Conservation (phyloP, 2,329 filamentous ascomycete species). For the Talaromyces sp. region DNA sequence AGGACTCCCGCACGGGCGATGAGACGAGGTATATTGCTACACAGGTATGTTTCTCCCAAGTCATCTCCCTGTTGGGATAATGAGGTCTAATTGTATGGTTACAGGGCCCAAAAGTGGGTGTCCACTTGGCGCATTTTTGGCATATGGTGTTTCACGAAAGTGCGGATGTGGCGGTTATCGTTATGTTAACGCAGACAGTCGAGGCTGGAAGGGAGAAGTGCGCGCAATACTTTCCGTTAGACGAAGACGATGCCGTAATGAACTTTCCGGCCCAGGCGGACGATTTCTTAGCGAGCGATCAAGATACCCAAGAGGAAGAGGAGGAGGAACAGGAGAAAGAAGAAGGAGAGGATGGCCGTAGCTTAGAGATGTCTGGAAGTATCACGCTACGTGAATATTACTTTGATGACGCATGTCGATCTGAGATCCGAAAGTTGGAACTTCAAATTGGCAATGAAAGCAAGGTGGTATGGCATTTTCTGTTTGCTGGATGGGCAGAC, state of each 20-base stretch:
- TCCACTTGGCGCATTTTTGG: constrained; percentile 78
- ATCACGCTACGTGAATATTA: constrained; percentile 59
- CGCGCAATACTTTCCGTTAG: constrained; percentile 76
- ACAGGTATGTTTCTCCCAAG: constrained; percentile 49
- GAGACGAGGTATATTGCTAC: constrained; percentile 77
- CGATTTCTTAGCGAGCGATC: constrained; percentile 25
- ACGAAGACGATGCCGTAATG: constrained; percentile 51
- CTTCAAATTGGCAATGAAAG: constrained; percentile 50
- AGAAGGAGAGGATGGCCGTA: constrained; percentile 60
- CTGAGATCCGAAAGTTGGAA: constrained; percentile 69
- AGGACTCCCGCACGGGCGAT: constrained; percentile 46
- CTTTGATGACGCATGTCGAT: constrained; percentile 57
- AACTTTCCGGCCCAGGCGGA: constrained; percentile 35
- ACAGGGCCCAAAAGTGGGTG: constrained; percentile 69
- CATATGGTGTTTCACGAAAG: constrained; percentile 89
- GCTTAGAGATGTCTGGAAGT: constrained; percentile 62
- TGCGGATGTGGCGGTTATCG: constrained; percentile 71
- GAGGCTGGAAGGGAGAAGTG: constrained; percentile 80
- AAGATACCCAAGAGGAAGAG: constrained; percentile 52
- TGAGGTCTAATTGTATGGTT: neutral
- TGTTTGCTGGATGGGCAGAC: constrained; percentile 87
- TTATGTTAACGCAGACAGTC: constrained; percentile 90
- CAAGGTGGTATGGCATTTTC: constrained; percentile 73
- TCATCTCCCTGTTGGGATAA: constrained; percentile 18
- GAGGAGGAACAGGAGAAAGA: constrained; percentile 60